Conservation (phyloP, 352 stramenopile species). For the Phytophthora aleatoria region DNA sequence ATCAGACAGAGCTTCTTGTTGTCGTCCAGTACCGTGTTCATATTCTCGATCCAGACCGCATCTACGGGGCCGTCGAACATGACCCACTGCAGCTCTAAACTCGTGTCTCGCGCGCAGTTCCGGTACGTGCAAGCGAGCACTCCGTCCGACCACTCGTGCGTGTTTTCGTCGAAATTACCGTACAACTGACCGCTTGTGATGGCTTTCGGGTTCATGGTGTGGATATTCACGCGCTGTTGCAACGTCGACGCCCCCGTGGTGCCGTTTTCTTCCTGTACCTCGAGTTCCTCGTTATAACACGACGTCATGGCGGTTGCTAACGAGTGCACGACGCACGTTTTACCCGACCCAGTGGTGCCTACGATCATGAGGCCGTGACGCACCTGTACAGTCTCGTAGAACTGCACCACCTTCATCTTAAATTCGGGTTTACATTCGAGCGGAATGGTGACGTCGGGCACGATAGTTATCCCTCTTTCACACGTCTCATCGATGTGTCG, state of each 20-base stretch:
- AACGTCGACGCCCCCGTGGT: slow-evolving; percentile 31
- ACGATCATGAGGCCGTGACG: slow-evolving; percentile 97
- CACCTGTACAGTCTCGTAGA: slow-evolving; percentile 96
- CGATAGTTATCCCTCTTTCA: slow-evolving; percentile 57
- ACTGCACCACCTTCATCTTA: slow-evolving; percentile 92
- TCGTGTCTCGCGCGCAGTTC: slow-evolving; percentile 88
- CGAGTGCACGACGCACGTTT: slow-evolving; percentile 92
- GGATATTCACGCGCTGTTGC: slow-evolving; percentile 73
- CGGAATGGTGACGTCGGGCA: slow-evolving; percentile 60
- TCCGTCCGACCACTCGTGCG: slow-evolving; percentile 95
- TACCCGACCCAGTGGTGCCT: slow-evolving; percentile 92
- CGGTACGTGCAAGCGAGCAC: slow-evolving; percentile 95
- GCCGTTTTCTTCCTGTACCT: slow-evolving; percentile 37
- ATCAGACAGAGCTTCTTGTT: slow-evolving; percentile 96
- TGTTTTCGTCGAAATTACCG: slow-evolving; percentile 94
- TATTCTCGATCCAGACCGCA: slow-evolving; percentile 96
- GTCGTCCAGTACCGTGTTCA: slow-evolving; percentile 95
- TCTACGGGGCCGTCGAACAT: slow-evolving; percentile 95
- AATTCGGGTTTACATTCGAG: slow-evolving; percentile 85
- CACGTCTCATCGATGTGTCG: slow-evolving; percentile 87
- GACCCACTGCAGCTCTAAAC: slow-evolving; percentile 90
- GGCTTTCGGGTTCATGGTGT: slow-evolving; percentile 95
- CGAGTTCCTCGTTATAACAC: slow-evolving; percentile 57
- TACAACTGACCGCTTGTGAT: slow-evolving; percentile 95
- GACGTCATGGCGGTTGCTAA: slow-evolving; percentile 79